Evolutionary conservation across 805 yeast genomes (phyloP).

Genomic region (Cephaloascus fragrans): DNA sequence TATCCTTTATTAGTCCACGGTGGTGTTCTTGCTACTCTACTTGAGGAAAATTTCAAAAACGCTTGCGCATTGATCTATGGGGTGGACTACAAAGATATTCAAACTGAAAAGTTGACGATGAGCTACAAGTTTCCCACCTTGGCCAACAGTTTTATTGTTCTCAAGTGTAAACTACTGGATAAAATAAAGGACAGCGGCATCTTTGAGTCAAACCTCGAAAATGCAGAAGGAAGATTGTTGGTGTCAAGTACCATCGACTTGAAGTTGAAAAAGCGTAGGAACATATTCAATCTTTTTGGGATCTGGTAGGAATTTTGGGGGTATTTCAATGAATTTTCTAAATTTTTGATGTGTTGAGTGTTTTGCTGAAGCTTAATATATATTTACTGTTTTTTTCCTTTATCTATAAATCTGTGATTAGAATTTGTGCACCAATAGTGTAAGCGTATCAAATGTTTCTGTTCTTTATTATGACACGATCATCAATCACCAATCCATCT

Average conservation of each 20-base stretch:
- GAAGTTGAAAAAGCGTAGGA: slow-evolving; percentile 2
- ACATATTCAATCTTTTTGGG: background rate
- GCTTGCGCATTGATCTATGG: slow-evolving; percentile 29
- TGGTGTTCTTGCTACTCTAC: slow-evolving; percentile 71
- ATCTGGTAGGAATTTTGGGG: background rate
- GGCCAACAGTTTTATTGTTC: slow-evolving; percentile 66
- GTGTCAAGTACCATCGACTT: slow-evolving; percentile 49
- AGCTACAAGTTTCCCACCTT: slow-evolving; percentile 64
- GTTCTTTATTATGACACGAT: slow-evolving; percentile 10
- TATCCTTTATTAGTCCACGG: slow-evolving; percentile 87
- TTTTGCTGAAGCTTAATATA: too few relatives aligned
- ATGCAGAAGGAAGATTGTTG: slow-evolving; percentile 40
- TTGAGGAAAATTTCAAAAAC: slow-evolving; percentile 67
- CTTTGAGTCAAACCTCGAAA: slow-evolving; percentile 44
- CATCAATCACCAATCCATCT: slow-evolving; percentile 43
- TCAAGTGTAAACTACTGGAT: slow-evolving; percentile 21
- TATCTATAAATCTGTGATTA: too few relatives aligned
- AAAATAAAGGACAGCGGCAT: slow-evolving; percentile 22
- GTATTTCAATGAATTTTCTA: too few relatives aligned
- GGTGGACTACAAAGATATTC: slow-evolving; percentile 18
- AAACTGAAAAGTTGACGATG: slow-evolving; percentile 37
- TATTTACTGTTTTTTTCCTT: too few relatives aligned
- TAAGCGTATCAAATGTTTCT: too few relatives aligned
- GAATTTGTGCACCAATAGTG: too few relatives aligned
- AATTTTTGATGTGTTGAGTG: too few relatives aligned